Evolutionary conservation across 495 filamentous ascomycete species (phyloP).

Genomic region (Penicillium crystallinum): DNA sequence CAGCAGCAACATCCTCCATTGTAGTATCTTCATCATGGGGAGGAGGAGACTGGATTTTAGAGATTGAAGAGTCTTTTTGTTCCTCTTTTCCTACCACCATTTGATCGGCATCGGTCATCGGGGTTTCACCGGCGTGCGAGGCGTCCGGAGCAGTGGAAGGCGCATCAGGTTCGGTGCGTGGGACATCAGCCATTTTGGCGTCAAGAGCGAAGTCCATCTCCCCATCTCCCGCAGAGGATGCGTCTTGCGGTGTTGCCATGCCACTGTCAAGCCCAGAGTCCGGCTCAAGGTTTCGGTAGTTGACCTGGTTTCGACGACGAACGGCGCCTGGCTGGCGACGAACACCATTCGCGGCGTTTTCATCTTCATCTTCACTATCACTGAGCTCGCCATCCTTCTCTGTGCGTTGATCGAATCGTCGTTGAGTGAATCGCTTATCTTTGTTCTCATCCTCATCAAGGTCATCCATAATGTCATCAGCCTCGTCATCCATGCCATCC

Average conservation of each 20-base stretch:
- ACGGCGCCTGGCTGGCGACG: conserved; percentile 54
- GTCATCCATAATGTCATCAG: conserved; percentile 84
- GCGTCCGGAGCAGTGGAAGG: conserved; percentile 14
- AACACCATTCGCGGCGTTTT: conserved; percentile 67
- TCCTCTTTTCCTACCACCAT: conserved; percentile 40
- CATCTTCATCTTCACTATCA: conserved; percentile 87
- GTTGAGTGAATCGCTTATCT: conserved; percentile 77
- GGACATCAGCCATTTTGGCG: conserved; percentile 46
- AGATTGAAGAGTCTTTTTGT: conserved; percentile 30
- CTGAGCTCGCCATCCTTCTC: conserved; percentile 69
- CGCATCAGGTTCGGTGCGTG: conserved; percentile 35
- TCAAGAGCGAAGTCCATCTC: conserved; percentile 46
- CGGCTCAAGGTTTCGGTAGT: conserved; percentile 61
- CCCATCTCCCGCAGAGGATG: conserved; percentile 46
- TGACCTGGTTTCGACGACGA: conserved; percentile 62
- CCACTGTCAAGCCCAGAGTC: conserved; percentile 65
- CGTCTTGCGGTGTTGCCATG: conserved; percentile 48
- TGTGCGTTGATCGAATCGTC: conserved; percentile 74
- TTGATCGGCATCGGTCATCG: conserved; percentile 31
- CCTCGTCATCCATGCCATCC: conserved; percentile 70
- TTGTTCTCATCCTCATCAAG: conserved; percentile 86
- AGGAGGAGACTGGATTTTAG: conserved; percentile 40
- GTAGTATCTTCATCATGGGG: conserved; percentile 57
- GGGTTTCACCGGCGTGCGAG: conserved; percentile 37
- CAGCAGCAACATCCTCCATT: conserved; percentile 61